phyloP scores from a whole-genome alignment of 2,329 filamentous ascomycete genomes.

The Pseudogymnoascus sp. region DNA sequence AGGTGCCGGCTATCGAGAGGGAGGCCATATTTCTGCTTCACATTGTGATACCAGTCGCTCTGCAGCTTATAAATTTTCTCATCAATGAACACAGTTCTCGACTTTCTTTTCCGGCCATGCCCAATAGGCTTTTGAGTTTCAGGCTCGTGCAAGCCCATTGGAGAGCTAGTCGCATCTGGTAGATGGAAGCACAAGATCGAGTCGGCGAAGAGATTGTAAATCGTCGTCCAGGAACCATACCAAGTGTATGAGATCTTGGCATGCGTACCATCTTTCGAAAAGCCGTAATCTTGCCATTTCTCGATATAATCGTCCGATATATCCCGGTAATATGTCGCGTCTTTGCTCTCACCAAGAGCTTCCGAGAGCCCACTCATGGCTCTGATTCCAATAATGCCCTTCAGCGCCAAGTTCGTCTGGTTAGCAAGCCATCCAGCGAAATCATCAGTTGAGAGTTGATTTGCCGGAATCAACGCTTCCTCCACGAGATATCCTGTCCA shows the following conservation, averaged over 20 bases:
- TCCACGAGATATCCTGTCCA: constrained; percentile 62
- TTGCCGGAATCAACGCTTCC: constrained; percentile 53
- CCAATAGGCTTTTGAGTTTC: constrained; percentile 20
- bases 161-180: neutral
- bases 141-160: constrained; percentile 8
- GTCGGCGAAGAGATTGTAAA: constrained; percentile 64
- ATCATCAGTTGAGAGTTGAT: constrained; percentile 62
- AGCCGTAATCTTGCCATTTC: constrained; percentile 56
- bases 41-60: constrained; percentile 70
- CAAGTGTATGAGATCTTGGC: constrained; percentile 65
- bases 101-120: constrained; percentile 19
- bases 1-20: constrained; percentile 75
- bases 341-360: constrained; percentile 44
- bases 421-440: constrained; percentile 62
- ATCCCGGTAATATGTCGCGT: constrained; percentile 50
- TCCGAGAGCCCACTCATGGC: constrained; percentile 63
- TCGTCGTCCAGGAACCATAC: constrained; percentile 66
- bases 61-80: constrained; percentile 69
- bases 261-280: constrained; percentile 56
- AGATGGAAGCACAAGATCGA: constrained; percentile 71
- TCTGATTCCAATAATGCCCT: constrained; percentile 70
- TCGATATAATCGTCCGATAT: constrained; percentile 55
- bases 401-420: constrained; percentile 64
- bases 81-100: constrained; percentile 54
- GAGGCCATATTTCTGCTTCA: constrained; percentile 73